phyloP scores from a whole-genome alignment of 169 alveolate species.

The Babesia gibsoni region DNA sequence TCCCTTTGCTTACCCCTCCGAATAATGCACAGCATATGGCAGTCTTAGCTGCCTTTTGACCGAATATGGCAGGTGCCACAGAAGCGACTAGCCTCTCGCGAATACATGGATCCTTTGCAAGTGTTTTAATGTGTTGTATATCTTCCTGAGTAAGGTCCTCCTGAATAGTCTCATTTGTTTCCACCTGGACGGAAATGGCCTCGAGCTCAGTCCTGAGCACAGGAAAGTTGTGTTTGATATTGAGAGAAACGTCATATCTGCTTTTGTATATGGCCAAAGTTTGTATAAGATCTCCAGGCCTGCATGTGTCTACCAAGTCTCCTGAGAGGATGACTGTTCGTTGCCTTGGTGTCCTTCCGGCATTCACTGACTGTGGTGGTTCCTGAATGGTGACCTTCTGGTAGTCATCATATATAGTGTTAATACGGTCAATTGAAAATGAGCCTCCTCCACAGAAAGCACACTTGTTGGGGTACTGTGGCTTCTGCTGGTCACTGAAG shows the following conservation, averaged over 20 bases:
- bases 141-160: slow-evolving; percentile 93
- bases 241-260: slow-evolving; percentile 90
- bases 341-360: slow-evolving; percentile 99
- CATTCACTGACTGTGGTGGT: slow-evolving; percentile 96
- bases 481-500: slow-evolving; percentile 72
- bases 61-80: slow-evolving; percentile 98
- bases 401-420: slow-evolving; percentile 93
- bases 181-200: slow-evolving; percentile 88
- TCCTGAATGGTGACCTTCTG: slow-evolving; percentile 96
- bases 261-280: slow-evolving; percentile 94
- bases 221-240: slow-evolving; percentile 96
- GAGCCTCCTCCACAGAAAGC: slow-evolving; percentile 90
- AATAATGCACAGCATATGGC: slow-evolving; percentile 91
- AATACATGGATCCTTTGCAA: slow-evolving; percentile 91
- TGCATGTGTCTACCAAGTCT: slow-evolving; percentile 95
- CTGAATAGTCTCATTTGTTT: slow-evolving; percentile 86
- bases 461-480: slow-evolving; percentile 85
- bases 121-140: slow-evolving; percentile 83
- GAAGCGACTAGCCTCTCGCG: slow-evolving; percentile 91
- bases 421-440: slow-evolving; percentile 84
- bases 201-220: slow-evolving; percentile 91
- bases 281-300: slow-evolving; percentile 99
- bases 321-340: slow-evolving; percentile 93
- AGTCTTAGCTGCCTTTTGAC: slow-evolving; percentile 91
- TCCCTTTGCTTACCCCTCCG: slow-evolving; percentile 89